Conservation (phyloP, 257 asterid species). For the Cordia subcordata region DNA sequence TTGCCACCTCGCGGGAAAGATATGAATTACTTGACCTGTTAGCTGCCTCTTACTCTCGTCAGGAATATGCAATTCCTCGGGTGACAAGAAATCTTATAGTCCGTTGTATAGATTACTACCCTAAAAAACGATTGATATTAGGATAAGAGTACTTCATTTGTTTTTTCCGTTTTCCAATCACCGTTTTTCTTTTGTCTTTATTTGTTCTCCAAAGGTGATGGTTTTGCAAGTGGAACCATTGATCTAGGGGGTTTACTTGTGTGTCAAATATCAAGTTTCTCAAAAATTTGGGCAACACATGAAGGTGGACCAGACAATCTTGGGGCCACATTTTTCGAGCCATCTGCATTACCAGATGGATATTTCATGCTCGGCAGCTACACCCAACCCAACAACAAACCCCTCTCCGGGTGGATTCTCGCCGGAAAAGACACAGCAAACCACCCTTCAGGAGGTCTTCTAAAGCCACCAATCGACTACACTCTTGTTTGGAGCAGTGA, state of each 20-base stretch:
- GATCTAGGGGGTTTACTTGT: constrained; percentile 69
- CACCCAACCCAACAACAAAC: constrained; percentile 59
- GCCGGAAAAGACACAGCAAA: constrained; percentile 46
- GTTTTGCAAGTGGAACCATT: constrained; percentile 50
- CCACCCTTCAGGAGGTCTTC: constrained; percentile 13
- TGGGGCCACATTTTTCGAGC: constrained; percentile 71
- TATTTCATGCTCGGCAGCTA: constrained; percentile 69
- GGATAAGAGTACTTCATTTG: no score
- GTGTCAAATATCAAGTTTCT: constrained; percentile 38
- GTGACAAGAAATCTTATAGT: no score
- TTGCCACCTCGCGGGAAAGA: no score
- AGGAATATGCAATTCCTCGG: no score
- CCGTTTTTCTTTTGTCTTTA: no score
- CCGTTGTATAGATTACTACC: no score
- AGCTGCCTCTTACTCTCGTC: no score
- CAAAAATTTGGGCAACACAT: constrained; percentile 48
- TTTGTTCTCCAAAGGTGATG: no score
- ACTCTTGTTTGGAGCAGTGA: constrained; percentile 31
- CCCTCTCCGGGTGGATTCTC: constrained; percentile 63
- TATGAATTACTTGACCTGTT: no score
- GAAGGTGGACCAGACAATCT: constrained; percentile 76
- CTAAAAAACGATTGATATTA: no score
- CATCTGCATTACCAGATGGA: constrained; percentile 60
- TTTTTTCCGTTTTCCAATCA: no score
- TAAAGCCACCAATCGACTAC: constrained; percentile 35